Evolutionary conservation across 768 basidiomycete species (phyloP).

Genomic region (Boletus bicolor): DNA sequence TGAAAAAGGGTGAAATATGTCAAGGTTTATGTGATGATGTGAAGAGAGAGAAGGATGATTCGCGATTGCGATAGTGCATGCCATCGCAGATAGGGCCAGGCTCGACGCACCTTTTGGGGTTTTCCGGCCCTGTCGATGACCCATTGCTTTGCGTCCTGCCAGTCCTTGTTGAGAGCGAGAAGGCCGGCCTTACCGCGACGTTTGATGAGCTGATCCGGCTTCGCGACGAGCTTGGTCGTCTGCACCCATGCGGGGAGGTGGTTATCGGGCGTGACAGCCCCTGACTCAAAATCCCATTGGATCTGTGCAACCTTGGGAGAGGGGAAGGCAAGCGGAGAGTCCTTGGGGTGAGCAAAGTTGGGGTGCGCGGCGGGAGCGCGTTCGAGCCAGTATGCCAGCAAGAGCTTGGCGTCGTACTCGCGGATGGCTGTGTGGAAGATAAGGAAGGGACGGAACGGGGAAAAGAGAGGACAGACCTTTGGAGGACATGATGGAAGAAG

Average conservation of each 20-base stretch:
- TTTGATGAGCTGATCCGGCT: conserved; percentile 99
- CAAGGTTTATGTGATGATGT: conserved; percentile 25
- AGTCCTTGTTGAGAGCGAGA: conserved; percentile 89
- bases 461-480: conserved; percentile 24
- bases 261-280: conserved; percentile 54
- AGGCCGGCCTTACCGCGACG: conserved; percentile 98
- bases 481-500: conserved; percentile 30
- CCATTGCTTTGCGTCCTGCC: conserved; percentile 86
- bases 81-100: neutral
- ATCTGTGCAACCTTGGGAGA: conserved; percentile 80
- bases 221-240: conserved; percentile 85
- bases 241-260: conserved; percentile 78
- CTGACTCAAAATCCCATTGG: conserved; percentile 75
- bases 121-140: conserved; percentile 87
- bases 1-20: conserved; percentile 1
- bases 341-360: conserved; percentile 47
- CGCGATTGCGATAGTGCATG: conserved; percentile 9
- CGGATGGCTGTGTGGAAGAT: conserved; percentile 62
- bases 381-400: conserved; percentile 96
- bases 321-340: conserved; percentile 50
- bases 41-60: conserved; percentile 8
- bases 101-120: conserved; percentile 62
- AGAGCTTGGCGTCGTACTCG: conserved; percentile 98
- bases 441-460: neutral
- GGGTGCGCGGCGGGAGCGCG: conserved; percentile 79